Conservation (phyloP, 768 basidiomycete species). For the Hortiboletus campestris region DNA sequence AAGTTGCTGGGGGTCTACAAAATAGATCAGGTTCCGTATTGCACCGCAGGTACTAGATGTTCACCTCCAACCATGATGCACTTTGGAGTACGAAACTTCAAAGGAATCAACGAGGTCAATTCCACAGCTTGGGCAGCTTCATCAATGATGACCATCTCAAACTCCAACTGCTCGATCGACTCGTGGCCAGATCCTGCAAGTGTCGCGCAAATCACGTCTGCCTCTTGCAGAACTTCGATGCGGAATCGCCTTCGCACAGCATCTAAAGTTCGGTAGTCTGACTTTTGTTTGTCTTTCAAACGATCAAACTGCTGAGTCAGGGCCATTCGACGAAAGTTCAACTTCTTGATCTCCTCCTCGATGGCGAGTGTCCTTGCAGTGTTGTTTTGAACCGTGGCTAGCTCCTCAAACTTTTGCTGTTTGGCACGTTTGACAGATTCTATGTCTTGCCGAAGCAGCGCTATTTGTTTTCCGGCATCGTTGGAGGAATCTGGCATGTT, state of each 20-base stretch:
- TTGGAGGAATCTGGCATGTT: slow-evolving; percentile 39
- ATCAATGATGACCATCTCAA: slow-evolving; percentile 96
- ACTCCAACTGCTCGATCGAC: slow-evolving; percentile 74
- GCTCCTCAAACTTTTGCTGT: slow-evolving; percentile 59
- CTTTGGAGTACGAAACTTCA: slow-evolving; percentile 79
- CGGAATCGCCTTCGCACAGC: slow-evolving; percentile 73
- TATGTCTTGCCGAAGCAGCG: slow-evolving; percentile 60
- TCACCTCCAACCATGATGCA: slow-evolving; percentile 93
- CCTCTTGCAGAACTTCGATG: slow-evolving; percentile 74
- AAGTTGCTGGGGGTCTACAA: slow-evolving; percentile 82
- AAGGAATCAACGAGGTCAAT: slow-evolving; percentile 89
- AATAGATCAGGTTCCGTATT: background rate
- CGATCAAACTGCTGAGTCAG: slow-evolving; percentile 72
- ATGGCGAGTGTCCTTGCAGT: slow-evolving; percentile 49
- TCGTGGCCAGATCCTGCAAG: slow-evolving; percentile 94
- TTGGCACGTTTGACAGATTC: slow-evolving; percentile 62
- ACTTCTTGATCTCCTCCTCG: slow-evolving; percentile 65
- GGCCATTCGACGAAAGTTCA: slow-evolving; percentile 62
- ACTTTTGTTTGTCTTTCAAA: slow-evolving; percentile 80
- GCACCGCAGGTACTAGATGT: slow-evolving; percentile 1
- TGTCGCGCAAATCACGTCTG: slow-evolving; percentile 93
- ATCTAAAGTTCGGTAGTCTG: slow-evolving; percentile 78
- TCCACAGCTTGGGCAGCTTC: slow-evolving; percentile 98
- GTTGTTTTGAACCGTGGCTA: slow-evolving; percentile 57
- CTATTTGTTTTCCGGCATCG: slow-evolving; percentile 58